Percentiles rank a stretch among this genome's conserved stretches.
These are phyloP conservation scores for Pseudocercospora vitis DNA, from an alignment of 2,329 filamentous ascomycete genomes.

Conservation along the genomic window DNA sequence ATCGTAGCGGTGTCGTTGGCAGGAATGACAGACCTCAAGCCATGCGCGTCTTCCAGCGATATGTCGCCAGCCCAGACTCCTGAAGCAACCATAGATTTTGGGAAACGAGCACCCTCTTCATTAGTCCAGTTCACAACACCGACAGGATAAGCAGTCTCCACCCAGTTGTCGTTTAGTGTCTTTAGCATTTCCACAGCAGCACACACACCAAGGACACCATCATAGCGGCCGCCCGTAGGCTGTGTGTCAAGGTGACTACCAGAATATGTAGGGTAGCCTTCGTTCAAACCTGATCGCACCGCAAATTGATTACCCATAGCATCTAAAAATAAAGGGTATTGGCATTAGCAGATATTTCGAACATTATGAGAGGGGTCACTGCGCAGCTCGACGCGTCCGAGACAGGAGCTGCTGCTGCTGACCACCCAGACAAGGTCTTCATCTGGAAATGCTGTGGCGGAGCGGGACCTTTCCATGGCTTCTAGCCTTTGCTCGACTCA, in stretches of 20 bases:
- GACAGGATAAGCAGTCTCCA: slow-evolving; percentile 69
- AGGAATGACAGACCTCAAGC: slow-evolving; percentile 58
- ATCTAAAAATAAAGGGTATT: no score
- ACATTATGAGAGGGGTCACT: no score
- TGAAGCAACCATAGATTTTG: slow-evolving; percentile 70
- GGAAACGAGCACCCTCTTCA: slow-evolving; percentile 80
- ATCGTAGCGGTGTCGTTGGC: slow-evolving; percentile 61
- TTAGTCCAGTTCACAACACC: slow-evolving; percentile 80
- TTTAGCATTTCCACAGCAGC: slow-evolving; percentile 72
- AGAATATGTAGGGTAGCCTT: slow-evolving; percentile 47
- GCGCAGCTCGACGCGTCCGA: no score
- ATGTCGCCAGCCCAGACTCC: slow-evolving; percentile 76
- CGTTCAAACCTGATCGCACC: slow-evolving; percentile 61
- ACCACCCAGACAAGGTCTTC: no score
- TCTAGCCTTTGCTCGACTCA: no score
- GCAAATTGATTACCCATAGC: slow-evolving; percentile 82
- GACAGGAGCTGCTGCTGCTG: no score
- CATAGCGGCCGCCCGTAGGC: slow-evolving; percentile 66
- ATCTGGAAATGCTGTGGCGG: no score
- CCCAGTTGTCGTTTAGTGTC: slow-evolving; percentile 64
- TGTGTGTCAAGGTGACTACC: slow-evolving; percentile 56
- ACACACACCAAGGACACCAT: slow-evolving; percentile 73
- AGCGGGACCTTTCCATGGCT: no score
- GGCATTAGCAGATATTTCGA: no score
- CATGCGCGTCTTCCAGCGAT: slow-evolving; percentile 61